Conservation (phyloP, 2,329 filamentous ascomycete species). For the Arthrobotrys sphaeroides region DNA sequence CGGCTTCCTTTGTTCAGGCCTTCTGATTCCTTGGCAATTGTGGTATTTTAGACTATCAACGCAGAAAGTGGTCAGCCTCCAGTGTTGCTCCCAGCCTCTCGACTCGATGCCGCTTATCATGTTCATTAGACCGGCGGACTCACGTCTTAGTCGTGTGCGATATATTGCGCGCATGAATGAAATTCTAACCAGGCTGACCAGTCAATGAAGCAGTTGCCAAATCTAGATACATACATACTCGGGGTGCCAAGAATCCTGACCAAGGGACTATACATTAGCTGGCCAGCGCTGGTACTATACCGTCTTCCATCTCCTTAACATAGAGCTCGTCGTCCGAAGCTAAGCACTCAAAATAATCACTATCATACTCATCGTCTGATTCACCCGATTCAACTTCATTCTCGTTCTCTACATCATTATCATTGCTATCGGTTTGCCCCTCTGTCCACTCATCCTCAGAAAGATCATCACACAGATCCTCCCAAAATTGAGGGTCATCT, state of each 20-base stretch:
- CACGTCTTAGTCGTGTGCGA: no score
- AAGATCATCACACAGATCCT: not conserved
- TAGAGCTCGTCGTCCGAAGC: not conserved
- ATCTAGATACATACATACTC: no score
- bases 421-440: not conserved
- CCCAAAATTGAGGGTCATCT: not conserved
- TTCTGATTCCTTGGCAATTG: slow-evolving; percentile 1
- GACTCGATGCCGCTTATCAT: no score
- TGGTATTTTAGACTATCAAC: not conserved
- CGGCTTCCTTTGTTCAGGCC: not conserved
- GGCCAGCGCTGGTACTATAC: no score
- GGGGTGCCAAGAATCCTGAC: no score
- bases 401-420: not conserved
- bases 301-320: not conserved
- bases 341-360: not conserved
- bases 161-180: no score
- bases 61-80: no score
- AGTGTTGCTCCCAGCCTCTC: no score
- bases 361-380: not conserved
- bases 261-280: no score
- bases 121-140: no score
- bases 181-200: no score
- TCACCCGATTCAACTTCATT: not conserved
- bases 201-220: no score
- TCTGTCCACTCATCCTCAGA: not conserved